Base-by-base conservation (phyloP, 176 grass and related monocot genomes). In the Aegilops bicornis region DNA sequence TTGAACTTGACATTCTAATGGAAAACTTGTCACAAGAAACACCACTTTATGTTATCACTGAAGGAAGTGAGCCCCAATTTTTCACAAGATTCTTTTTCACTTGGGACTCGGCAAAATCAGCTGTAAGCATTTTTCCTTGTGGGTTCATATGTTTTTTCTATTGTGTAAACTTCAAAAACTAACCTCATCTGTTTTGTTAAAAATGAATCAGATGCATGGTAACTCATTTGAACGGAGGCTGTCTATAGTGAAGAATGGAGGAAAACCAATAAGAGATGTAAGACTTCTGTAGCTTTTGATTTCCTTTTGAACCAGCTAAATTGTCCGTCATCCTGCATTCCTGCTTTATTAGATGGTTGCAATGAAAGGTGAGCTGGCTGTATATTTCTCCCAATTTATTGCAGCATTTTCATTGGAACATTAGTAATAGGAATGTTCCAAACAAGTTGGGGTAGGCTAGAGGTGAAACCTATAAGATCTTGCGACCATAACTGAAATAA, bases 81-180 rank as follows among this genome's bases (percentile, higher is more conserved):
- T 95, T 98, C 89, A 93, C 93, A 47, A 90, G 93, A 29, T 98
- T 93, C 88, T 98, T 93, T 85, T 98, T 98, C 89, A 93, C 84
- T 70, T 98, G 95, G 95, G 91, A 98, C 84, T 91, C 76, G 63
- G 91, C 91, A 84, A 98, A 98, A 95, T 95, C 93, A 93, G 71
- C 75, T 27, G 95, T 98, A 95, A 91, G 87, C 77, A 83, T 37
- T 76, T 58, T 11, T n/a, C 56, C 50, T 79, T 45, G 23, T 82
- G 31, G 35, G 48, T 85, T 89, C 31, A 11, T 64, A 7, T 68
- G 7, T 56, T 73, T 93, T 81, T 90, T 48, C n/a, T 73, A 33
- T 39, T n/a, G 20, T 74, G 73, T 35, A 43, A 78, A 39, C 43
- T 12, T 90, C 39, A 82, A 31, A 1, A 2, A 14, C 33, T 69